phyloP scores from a whole-genome alignment of 352 stramenopile genomes.

The Pilasporangium apinafurcum region DNA sequence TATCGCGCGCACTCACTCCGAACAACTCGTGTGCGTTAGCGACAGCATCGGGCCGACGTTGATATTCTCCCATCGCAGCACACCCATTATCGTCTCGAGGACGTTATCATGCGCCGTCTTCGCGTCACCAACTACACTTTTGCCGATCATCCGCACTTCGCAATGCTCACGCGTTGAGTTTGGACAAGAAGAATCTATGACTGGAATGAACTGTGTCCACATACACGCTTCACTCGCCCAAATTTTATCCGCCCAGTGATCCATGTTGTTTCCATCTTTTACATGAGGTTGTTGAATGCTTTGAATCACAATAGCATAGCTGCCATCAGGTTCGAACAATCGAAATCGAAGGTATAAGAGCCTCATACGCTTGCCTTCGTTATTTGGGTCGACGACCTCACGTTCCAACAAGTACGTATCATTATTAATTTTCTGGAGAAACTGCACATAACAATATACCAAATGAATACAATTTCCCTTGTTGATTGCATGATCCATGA shows the following conservation, averaged over 20 bases:
- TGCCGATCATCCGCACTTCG: conserved; percentile 26
- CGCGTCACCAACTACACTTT: conserved; percentile 21
- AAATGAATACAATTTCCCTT: neutral
- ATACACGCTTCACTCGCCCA: conserved; percentile 33
- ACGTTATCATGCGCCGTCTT: conserved; percentile 22
- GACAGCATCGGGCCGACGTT: conserved; percentile 33
- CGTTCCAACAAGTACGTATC: conserved; percentile 45
- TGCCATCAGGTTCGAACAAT: conserved; percentile 25
- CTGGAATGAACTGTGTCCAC: conserved; percentile 28
- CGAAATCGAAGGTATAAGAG: conserved; percentile 44
- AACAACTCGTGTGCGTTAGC: conserved; percentile 10
- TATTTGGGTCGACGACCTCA: conserved; percentile 23
- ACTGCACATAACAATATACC: conserved; percentile 8
- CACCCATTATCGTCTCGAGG: conserved; percentile 48
- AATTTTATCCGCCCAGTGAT: conserved; percentile 9
- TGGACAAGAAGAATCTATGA: conserved; percentile 10
- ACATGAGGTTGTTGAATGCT: conserved; percentile 11
- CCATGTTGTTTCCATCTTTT: neutral
- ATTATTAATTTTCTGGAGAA: conserved; percentile 45
- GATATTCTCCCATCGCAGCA: conserved; percentile 47
- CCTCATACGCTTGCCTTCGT: conserved; percentile 16
- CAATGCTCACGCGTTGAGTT: conserved; percentile 21
- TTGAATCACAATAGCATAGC: conserved; percentile 27
- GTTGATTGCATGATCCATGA: neutral
- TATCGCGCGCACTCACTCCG: too few relatives aligned